These are phyloP conservation scores for Amanita brunnescens DNA, from an alignment of 768 basidiomycete genomes.

Conservation along the genomic window DNA sequence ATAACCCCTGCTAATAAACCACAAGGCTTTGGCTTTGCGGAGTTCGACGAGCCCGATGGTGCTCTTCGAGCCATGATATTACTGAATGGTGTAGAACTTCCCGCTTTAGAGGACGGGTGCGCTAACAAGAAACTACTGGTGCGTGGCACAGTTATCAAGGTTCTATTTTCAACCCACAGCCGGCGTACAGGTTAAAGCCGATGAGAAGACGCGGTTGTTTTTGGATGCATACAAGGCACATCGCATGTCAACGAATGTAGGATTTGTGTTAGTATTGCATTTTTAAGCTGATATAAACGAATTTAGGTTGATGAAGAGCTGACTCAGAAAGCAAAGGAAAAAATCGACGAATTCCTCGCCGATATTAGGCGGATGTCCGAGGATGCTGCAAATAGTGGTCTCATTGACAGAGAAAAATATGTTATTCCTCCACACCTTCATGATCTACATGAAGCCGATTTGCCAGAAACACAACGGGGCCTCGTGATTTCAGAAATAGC, in stretches of 20 bases:
- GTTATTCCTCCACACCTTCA: constrained; percentile 93
- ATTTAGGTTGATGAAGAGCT: constrained; percentile 62
- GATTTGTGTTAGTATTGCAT: constrained; percentile 18
- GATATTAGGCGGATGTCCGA: constrained; percentile 68
- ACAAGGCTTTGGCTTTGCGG: constrained; percentile 95
- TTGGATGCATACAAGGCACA: constrained; percentile 79
- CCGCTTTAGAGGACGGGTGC: constrained; percentile 42
- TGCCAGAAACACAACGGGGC: constrained; percentile 88
- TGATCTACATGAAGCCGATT: constrained; percentile 92
- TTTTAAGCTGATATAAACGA: constrained; percentile 5
- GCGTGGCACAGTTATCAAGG: constrained; percentile 33
- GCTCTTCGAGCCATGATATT: constrained; percentile 63
- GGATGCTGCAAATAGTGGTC: constrained; percentile 66
- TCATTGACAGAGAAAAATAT: constrained; percentile 78
- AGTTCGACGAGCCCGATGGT: constrained; percentile 89
- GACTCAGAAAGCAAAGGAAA: constrained; percentile 51
- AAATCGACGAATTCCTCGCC: constrained; percentile 54
- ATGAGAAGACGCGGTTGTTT: constrained; percentile 88
- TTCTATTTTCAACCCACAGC: constrained; percentile 38
- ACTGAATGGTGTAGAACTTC: constrained; percentile 42
- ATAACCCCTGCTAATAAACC: constrained; percentile 90
- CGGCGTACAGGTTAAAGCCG: constrained; percentile 73
- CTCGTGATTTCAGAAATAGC: constrained; percentile 96
- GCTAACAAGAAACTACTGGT: constrained; percentile 54
- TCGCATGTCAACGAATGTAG: constrained; percentile 75